Evolutionary conservation across 345 rosid species (phyloP), one percentile per base, ranked within the genome.

Genomic region (Corymbia maculata): DNA sequence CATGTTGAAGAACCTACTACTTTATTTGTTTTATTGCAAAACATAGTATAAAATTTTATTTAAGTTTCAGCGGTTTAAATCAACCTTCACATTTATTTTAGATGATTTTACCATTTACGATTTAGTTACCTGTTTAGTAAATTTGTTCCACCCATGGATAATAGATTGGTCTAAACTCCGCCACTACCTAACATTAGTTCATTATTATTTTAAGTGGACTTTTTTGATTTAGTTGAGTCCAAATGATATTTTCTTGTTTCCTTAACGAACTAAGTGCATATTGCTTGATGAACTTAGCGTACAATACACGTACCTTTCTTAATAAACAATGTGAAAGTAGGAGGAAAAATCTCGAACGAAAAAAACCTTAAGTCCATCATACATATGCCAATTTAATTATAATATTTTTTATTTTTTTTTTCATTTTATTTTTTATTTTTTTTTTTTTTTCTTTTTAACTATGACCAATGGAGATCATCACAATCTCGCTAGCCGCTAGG

Each of bases 401-500:
- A 59, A 26, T 0, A 59, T 26, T 26, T 59, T 13, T 0, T 26
- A 19, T 21, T 55, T 55, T 1, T 7, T 59, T 26, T 57, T 26
- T 59, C 26, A 10, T 59, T 59, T 26, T 59, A 26, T 13, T 59
- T 59, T 59, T 11, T 24, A 4, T 26, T 1, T 24, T 26, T 59
- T 26, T 13, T 50, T 50, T 50, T 50, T 24, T 57, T 57, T 57
- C 3, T 59, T 57, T 59, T 24, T 24, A 24, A 59, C 13, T 59
- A 5, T 59, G 30, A 28, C 66, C 3, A 28, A 59, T 1, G 6
- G 6, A 28, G 66, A 13, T 59, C 6, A 10, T 6, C 66, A 9
- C 24, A n/a, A 10, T 13, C 66, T 59, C 30, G 1, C 66, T n/a
- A 0, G 1, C 66, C 14, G 24, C 6, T 4, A 0, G 13, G 26